These are phyloP conservation scores for Leishmania arabica DNA, from an alignment of 208 protist species.

Conservation along the genomic window DNA sequence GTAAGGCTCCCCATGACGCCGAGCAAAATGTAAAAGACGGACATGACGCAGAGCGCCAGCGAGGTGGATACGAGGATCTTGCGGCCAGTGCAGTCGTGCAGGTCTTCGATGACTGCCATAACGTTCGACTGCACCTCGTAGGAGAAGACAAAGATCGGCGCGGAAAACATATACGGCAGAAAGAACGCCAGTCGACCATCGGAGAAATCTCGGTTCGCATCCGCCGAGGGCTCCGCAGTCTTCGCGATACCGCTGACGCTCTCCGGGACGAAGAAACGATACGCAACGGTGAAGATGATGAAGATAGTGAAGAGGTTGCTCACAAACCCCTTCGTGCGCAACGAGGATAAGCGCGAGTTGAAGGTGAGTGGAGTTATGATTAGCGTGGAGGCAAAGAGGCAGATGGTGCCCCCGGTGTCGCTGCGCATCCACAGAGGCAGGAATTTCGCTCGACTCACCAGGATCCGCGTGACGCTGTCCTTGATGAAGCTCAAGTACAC, in stretches of 20 bases:
- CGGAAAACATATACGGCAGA: constrained; percentile 69
- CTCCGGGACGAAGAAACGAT: constrained; percentile 61
- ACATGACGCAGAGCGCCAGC: constrained; percentile 57
- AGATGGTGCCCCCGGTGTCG: constrained; percentile 40
- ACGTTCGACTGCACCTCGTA: constrained; percentile 86
- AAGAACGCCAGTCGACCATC: constrained; percentile 17
- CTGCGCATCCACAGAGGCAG: constrained; percentile 63
- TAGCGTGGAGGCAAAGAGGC: constrained; percentile 47
- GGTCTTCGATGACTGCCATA: constrained; percentile 82
- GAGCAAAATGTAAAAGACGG: constrained; percentile 57
- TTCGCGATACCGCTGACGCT: background rate
- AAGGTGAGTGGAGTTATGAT: constrained; percentile 74
- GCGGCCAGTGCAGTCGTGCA: constrained; percentile 66
- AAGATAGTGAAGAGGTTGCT: constrained; percentile 77
- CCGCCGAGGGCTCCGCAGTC: background rate
- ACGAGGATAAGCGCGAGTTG: constrained; percentile 74
- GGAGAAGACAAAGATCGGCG: constrained; percentile 79
- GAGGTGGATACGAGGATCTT: constrained; percentile 66
- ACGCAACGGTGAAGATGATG: constrained; percentile 69
- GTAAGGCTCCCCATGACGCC: constrained; percentile 70
- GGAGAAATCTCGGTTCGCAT: constrained; percentile 4
- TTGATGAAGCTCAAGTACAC: constrained; percentile 80
- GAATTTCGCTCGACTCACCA: constrained; percentile 45
- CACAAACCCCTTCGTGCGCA: constrained; percentile 75
- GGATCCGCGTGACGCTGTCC: constrained; percentile 59